Conservation (phyloP, 2,329 filamentous ascomycete genomes). For the Beauveria scarabaeidicola region DNA sequence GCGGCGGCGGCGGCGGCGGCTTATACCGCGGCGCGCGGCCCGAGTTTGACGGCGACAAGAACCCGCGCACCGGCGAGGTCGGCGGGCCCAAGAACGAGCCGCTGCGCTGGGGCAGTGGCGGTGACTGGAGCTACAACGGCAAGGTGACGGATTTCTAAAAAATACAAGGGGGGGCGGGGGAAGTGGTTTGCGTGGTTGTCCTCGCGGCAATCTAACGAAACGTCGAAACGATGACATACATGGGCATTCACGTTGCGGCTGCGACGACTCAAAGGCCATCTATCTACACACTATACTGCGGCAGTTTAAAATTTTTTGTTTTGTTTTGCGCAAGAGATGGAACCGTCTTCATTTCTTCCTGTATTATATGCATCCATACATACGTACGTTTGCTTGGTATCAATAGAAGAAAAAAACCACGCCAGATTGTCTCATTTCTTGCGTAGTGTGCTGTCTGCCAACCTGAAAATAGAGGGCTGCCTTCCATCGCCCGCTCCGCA, state of each 20-base stretch:
- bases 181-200: too few relatives aligned
- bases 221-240: too few relatives aligned
- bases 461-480: not conserved
- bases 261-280: not conserved
- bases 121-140: slow-evolving; percentile 91
- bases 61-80: slow-evolving; percentile 90
- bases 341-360: not conserved
- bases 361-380: slow-evolving; percentile 3
- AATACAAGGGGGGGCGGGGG: too few relatives aligned
- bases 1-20: slow-evolving; percentile 63
- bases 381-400: slow-evolving; percentile 7
- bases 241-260: too few relatives aligned
- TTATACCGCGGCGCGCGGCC: slow-evolving; percentile 70
- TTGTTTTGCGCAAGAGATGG: not conserved
- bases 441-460: slow-evolving; percentile 2
- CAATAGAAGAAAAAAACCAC: slow-evolving; percentile 5
- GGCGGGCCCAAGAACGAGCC: slow-evolving; percentile 98
- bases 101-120: slow-evolving; percentile 67
- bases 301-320: not conserved
- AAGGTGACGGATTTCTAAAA: slow-evolving; percentile 79
- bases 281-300: not conserved
- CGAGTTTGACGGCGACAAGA: slow-evolving; percentile 86
- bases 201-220: too few relatives aligned
- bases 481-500: not conserved
- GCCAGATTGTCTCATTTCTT: not conserved